These are phyloP conservation scores for Diaporthe sp. DNA, from an alignment of 2,329 filamentous ascomycete species.

Conservation along the genomic window DNA sequence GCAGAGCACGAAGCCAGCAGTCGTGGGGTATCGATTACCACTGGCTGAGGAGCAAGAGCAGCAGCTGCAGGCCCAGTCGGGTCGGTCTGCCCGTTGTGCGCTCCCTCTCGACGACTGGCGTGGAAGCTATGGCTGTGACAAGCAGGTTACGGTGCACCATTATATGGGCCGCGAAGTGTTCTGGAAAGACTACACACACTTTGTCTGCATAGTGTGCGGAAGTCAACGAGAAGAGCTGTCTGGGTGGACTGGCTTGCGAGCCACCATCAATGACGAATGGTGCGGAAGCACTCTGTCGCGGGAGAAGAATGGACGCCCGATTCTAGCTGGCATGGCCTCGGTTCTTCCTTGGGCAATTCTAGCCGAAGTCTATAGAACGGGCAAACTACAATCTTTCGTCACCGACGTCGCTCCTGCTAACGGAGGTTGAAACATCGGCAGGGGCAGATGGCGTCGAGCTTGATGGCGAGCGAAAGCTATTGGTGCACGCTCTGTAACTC, in stretches of 20 bases:
- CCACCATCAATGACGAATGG: neutral
- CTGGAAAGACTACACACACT: neutral
- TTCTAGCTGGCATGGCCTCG: neutral
- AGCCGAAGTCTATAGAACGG: neutral
- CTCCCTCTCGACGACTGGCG: neutral
- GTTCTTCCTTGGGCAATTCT: neutral
- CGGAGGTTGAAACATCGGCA: constrained; percentile 24
- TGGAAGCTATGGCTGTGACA: neutral
- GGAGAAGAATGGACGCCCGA: neutral
- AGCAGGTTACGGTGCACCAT: neutral
- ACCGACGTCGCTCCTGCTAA: neutral
- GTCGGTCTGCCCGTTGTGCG: neutral
- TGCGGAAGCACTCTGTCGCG: too few relatives aligned
- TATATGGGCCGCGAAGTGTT: neutral
- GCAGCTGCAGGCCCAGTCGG: too few relatives aligned
- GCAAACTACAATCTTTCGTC: neutral
- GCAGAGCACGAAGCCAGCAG: neutral
- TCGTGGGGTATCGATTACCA: neutral
- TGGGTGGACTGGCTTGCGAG: neutral
- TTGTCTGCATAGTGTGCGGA: neutral
- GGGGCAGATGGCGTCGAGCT: constrained; percentile 3
- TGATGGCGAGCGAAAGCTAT: neutral
- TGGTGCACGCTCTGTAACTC: neutral
- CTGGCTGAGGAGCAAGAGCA: neutral
- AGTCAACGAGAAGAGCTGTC: neutral